Conservation (phyloP, 495 filamentous ascomycete genomes). For the Neurospora hispaniola region DNA sequence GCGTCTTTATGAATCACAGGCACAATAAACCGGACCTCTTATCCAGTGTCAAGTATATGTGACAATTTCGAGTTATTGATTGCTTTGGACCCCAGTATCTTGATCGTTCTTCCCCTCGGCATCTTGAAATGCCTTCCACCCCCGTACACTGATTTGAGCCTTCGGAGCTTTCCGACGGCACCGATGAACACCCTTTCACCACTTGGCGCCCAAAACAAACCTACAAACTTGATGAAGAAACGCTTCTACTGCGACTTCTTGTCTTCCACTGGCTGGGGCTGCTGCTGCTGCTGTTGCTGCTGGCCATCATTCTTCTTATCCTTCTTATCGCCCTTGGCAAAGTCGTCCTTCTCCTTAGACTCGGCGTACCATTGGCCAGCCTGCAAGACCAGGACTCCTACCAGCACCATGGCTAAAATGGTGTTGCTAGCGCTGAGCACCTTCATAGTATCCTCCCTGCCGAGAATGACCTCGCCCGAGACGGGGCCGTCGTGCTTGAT, state of each 20-base stretch:
- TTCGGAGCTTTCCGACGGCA: not conserved
- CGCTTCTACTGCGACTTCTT: not conserved
- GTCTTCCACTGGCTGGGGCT: not conserved
- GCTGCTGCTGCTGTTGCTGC: constrained; percentile 17
- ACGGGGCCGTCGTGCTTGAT: constrained; percentile 31
- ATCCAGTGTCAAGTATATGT: not conserved
- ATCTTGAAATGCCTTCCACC: not conserved
- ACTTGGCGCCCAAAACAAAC: not conserved
- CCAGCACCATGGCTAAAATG: constrained; percentile 80
- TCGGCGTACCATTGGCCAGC: constrained; percentile 99
- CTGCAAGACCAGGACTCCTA: constrained; percentile 87
- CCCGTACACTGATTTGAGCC: not conserved
- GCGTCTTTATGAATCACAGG: not conserved
- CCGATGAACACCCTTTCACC: not conserved
- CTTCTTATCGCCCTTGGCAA: constrained; percentile 37
- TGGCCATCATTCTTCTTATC: constrained; percentile 44
- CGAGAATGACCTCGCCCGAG: constrained; percentile 39
- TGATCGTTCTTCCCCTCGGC: not conserved
- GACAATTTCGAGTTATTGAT: not conserved
- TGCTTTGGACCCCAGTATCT: not conserved
- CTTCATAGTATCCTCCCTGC: constrained; percentile 74
- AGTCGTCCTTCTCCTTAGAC: constrained; percentile 78
- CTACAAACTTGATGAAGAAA: not conserved
- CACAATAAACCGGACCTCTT: not conserved
- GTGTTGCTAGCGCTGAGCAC: constrained; percentile 94